Evolutionary conservation across 2,329 filamentous ascomycete species (phyloP).

Genomic region (Xylaria sp.): DNA sequence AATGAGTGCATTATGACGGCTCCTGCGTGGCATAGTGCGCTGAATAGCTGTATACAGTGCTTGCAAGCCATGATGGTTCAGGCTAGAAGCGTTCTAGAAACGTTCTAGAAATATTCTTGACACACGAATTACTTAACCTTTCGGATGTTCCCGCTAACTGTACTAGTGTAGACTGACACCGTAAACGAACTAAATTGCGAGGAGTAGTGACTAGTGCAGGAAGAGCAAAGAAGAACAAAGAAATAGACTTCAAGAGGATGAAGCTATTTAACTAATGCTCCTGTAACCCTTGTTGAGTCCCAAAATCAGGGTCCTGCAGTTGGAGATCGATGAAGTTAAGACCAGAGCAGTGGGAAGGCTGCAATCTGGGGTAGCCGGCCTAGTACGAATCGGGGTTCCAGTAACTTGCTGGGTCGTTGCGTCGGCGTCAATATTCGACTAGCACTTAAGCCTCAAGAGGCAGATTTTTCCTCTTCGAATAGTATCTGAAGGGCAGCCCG

Average conservation of each 20-base stretch:
- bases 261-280: not conserved
- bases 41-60: constrained; percentile 7
- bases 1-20: not conserved
- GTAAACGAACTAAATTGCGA: not conserved
- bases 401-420: not conserved
- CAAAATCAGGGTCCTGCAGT: constrained; percentile 24
- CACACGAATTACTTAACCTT: constrained; percentile 16
- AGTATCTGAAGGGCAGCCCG: not conserved
- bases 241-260: not conserved
- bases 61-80: not conserved
- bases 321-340: constrained; percentile 1
- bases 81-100: constrained; percentile 29
- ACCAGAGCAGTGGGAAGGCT: constrained; percentile 1
- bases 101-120: constrained; percentile 31
- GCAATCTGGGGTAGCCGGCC: not conserved
- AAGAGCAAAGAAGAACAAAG: not conserved
- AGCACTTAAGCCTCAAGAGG: not conserved
- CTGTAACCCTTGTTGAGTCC: not conserved
- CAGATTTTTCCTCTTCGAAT: not conserved
- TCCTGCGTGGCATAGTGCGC: not conserved
- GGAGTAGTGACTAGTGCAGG: not conserved
- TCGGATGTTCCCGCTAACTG: constrained; percentile 33
- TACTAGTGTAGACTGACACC: constrained; percentile 20
- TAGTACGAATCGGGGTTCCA: not conserved
- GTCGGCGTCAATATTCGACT: not conserved